Conservation (phyloP, 2,329 filamentous ascomycete species). For the Colletotrichum tamarilloi region DNA sequence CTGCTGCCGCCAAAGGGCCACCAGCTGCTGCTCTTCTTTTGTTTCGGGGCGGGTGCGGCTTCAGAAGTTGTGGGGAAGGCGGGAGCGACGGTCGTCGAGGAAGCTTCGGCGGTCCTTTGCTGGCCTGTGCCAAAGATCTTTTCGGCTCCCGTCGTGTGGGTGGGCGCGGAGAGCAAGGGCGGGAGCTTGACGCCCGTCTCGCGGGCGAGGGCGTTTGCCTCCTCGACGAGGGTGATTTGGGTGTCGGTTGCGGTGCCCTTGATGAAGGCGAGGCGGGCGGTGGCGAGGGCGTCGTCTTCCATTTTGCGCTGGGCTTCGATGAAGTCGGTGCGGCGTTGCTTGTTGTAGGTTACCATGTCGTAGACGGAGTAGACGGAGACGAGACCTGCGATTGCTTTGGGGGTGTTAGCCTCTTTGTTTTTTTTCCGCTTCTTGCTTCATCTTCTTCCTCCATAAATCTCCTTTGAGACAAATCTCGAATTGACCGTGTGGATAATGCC, state of each 20-base stretch:
- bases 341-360: slow-evolving; percentile 72
- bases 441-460: neutral
- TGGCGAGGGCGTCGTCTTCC: slow-evolving; percentile 65
- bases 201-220: slow-evolving; percentile 62
- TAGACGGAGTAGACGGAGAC: slow-evolving; percentile 69
- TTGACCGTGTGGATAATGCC: no score
- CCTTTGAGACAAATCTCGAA: no score
- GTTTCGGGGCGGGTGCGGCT: neutral
- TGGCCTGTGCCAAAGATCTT: slow-evolving; percentile 37
- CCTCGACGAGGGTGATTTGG: slow-evolving; percentile 67
- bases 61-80: slow-evolving; percentile 36
- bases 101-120: slow-evolving; percentile 42
- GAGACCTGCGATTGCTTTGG: slow-evolving; percentile 64
- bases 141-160: slow-evolving; percentile 36
- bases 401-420: neutral
- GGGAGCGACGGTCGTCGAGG: slow-evolving; percentile 35
- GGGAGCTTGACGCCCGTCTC: slow-evolving; percentile 59
- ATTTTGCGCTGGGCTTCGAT: slow-evolving; percentile 64
- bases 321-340: slow-evolving; percentile 69
- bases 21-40: slow-evolving; percentile 42
- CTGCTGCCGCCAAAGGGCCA: slow-evolving; percentile 51
- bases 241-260: slow-evolving; percentile 66
- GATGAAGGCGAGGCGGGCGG: slow-evolving; percentile 70
- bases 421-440: neutral
- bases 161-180: slow-evolving; percentile 60